phyloP scores from a whole-genome alignment of 192 early-diverging fungal genomes.

The Powellomyces hirtus region DNA sequence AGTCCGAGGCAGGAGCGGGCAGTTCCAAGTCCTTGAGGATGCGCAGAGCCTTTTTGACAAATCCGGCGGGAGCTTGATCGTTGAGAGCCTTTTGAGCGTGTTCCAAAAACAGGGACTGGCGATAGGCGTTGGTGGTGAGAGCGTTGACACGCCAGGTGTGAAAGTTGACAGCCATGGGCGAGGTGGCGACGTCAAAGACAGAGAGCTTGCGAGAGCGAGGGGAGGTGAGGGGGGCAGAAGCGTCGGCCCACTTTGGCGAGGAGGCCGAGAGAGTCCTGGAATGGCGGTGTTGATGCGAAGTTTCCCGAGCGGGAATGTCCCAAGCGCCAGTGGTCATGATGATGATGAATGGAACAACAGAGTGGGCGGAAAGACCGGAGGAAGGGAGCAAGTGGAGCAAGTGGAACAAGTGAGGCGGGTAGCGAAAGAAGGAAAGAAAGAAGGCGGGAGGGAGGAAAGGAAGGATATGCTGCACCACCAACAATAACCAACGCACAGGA shows the following conservation, averaged over 20 bases:
- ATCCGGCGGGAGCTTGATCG: background rate
- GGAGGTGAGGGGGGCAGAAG: background rate
- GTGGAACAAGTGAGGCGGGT: too few relatives aligned
- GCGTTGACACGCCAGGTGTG: conserved; percentile 28
- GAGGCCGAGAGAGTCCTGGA: background rate
- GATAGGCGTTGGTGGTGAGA: conserved; percentile 13
- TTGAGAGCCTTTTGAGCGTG: background rate
- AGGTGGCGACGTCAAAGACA: conserved; percentile 14
- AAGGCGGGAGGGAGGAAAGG: too few relatives aligned
- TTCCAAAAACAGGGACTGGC: background rate
- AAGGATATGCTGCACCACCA: too few relatives aligned
- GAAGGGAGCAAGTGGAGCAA: too few relatives aligned
- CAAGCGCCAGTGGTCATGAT: background rate
- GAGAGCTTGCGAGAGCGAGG: background rate
- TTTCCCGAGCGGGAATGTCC: background rate
- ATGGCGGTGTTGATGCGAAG: background rate
- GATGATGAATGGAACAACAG: too few relatives aligned
- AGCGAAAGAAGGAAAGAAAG: too few relatives aligned
- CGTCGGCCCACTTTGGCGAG: conserved; percentile 2
- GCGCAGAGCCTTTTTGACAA: background rate
- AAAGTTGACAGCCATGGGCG: conserved; percentile 29
- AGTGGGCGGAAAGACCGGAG: too few relatives aligned
- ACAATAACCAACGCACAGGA: too few relatives aligned
- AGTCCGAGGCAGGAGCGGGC: background rate
- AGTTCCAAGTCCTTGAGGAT: conserved; percentile 16